Evolutionary conservation across 805 yeast genomes (phyloP).

Genomic region (Metschnikowia drakensbergensis): DNA sequence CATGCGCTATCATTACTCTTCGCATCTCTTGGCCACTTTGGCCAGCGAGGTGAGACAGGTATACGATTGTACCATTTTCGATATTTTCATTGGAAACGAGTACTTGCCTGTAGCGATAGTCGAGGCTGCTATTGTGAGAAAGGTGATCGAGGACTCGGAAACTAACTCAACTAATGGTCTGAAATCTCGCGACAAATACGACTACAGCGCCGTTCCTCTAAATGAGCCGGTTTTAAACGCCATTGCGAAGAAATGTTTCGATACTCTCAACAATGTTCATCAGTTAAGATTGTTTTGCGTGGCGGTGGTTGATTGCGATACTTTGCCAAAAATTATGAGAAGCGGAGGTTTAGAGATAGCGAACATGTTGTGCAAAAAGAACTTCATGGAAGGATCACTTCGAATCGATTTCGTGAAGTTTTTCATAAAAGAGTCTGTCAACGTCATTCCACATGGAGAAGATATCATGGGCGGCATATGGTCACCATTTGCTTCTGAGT

Average conservation of each 20-base stretch:
- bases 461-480: constrained; percentile 80
- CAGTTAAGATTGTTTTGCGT: constrained; percentile 78
- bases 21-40: constrained; percentile 80
- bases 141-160: constrained; percentile 32
- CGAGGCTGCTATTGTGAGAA: constrained; percentile 56
- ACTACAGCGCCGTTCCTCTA: constrained; percentile 38
- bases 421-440: constrained; percentile 58
- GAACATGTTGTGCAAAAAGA: constrained; percentile 75
- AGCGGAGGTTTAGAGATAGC: constrained; percentile 92
- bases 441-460: constrained; percentile 67
- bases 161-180: constrained; percentile 12
- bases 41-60: constrained; percentile 78
- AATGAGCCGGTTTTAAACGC: constrained; percentile 42
- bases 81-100: constrained; percentile 72
- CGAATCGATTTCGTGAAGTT: constrained; percentile 81
- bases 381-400: constrained; percentile 74
- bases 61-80: constrained; percentile 89
- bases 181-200: constrained; percentile 17
- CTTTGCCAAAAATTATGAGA: constrained; percentile 78
- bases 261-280: constrained; percentile 47
- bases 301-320: constrained; percentile 70
- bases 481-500: constrained; percentile 70
- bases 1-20: constrained; percentile 72
- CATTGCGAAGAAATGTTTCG: constrained; percentile 44
- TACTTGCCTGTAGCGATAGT: constrained; percentile 80